These are phyloP conservation scores for Halophytophthora polymorphica DNA, from an alignment of 352 stramenopile genomes.

Conservation along the genomic window DNA sequence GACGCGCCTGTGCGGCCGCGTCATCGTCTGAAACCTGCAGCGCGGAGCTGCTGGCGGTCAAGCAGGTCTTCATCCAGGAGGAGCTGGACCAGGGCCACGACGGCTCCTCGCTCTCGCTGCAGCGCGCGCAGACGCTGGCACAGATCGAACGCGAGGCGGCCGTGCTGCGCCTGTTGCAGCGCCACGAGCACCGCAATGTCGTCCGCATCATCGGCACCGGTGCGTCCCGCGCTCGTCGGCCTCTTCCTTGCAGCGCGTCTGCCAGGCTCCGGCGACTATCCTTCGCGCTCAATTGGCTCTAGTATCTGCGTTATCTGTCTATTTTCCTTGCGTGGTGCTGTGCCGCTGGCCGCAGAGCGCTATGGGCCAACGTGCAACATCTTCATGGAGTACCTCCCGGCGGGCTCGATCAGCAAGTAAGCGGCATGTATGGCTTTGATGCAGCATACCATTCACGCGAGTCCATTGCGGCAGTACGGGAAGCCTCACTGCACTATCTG, in stretches of 20 bases:
- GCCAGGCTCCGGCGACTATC: no score
- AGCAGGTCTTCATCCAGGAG: slow-evolving; percentile 85
- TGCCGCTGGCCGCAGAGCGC: slow-evolving; percentile 35
- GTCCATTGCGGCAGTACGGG: no score
- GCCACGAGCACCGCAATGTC: slow-evolving; percentile 46
- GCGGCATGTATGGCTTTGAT: background rate
- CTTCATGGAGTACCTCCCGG: slow-evolving; percentile 86
- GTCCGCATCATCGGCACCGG: slow-evolving; percentile 57
- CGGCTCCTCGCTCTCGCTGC: slow-evolving; percentile 52
- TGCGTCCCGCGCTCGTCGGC: slow-evolving; percentile 13
- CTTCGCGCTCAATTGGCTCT: no score
- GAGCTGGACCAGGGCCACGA: slow-evolving; percentile 69
- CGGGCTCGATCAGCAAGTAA: slow-evolving; percentile 72
- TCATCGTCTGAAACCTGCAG: slow-evolving; percentile 21
- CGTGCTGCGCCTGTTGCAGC: slow-evolving; percentile 40
- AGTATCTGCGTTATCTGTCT: background rate
- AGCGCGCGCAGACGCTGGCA: slow-evolving; percentile 43
- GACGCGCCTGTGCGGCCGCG: background rate
- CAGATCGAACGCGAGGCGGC: slow-evolving; percentile 61
- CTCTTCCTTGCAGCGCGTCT: no score
- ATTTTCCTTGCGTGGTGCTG: background rate
- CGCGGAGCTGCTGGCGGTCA: slow-evolving; percentile 83
- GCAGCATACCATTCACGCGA: no score
- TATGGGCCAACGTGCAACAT: slow-evolving; percentile 61
- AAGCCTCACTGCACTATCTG: no score